A percentile compares a stretch with the other conserved stretches of the same genome.
Conservation (phyloP, 1,284 basidiomycete species). For the Ganoderma sp. region DNA sequence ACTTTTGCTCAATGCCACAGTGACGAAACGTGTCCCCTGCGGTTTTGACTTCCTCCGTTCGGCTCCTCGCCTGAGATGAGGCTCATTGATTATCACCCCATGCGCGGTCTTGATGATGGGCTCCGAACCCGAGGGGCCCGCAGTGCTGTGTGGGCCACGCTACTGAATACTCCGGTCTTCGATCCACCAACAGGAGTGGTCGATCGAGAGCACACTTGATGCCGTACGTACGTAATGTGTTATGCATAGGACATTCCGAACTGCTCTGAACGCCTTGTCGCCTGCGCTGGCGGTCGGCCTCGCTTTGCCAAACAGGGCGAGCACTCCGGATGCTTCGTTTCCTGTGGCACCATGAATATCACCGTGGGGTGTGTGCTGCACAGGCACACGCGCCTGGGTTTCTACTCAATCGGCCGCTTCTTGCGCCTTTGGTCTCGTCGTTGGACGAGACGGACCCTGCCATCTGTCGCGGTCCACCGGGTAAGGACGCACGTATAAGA, state of each 20-base stretch:
- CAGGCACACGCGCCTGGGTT: conserved; percentile 24
- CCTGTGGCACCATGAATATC: conserved; percentile 22
- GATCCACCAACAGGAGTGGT: conserved; percentile 15
- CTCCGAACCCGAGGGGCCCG: conserved; percentile 11
- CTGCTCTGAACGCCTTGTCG: conserved; percentile 17
- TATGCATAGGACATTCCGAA: conserved; percentile 19
- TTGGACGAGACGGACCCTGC: conserved; percentile 7
- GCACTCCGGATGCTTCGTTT: conserved; percentile 8
- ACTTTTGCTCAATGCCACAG: conserved; percentile 2
- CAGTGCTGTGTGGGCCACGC: conserved; percentile 15
- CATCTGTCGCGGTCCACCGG: conserved; percentile 6
- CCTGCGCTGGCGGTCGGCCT: conserved; percentile 11
- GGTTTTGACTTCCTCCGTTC: conserved; percentile 8
- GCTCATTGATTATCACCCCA: conserved; percentile 27
- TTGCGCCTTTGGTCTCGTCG: conserved; percentile 19
- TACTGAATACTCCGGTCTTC: conserved; percentile 23
- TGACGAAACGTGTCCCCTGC: conserved; percentile 14
- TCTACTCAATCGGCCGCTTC: conserved; percentile 13
- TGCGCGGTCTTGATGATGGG: conserved; percentile 18
- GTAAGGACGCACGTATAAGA: conserved; percentile 19
- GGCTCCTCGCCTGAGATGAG: conserved; percentile 16
- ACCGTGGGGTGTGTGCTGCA: conserved; percentile 22
- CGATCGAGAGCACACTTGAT: conserved; percentile 24
- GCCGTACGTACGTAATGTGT: conserved; percentile 15
- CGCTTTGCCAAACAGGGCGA: conserved; percentile 7